These are phyloP conservation scores for Pythium oligandrum DNA, from an alignment of 352 stramenopile species.

Conservation along the genomic window DNA sequence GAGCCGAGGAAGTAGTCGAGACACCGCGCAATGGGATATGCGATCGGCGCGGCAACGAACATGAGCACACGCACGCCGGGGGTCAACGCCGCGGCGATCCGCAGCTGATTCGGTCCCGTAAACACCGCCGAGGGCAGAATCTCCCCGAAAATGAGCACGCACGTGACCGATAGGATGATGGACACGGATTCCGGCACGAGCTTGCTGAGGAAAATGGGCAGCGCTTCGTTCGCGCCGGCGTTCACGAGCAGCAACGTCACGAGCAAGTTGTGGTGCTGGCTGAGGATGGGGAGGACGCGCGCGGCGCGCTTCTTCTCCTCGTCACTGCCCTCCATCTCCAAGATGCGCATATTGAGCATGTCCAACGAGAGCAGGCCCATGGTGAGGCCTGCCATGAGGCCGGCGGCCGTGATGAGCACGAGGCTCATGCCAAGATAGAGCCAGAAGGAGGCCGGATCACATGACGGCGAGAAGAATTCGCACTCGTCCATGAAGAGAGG, in stretches of 20 bases:
- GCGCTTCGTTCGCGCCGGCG: constrained; percentile 89
- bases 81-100: constrained; percentile 76
- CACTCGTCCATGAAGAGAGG: constrained; percentile 17
- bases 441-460: constrained; percentile 62
- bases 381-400: constrained; percentile 73
- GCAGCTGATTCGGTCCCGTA: constrained; percentile 91
- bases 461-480: constrained; percentile 62
- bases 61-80: constrained; percentile 89
- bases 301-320: constrained; percentile 71
- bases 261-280: constrained; percentile 90
- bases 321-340: constrained; percentile 66
- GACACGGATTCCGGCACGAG: constrained; percentile 83
- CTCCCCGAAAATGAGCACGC: constrained; percentile 95
- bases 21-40: constrained; percentile 88
- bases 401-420: constrained; percentile 43
- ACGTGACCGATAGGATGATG: constrained; percentile 94
- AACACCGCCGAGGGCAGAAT: constrained; percentile 96
- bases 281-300: constrained; percentile 85
- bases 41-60: constrained; percentile 80
- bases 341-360: constrained; percentile 78
- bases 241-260: constrained; percentile 95
- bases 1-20: constrained; percentile 87
- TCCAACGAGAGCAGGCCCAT: constrained; percentile 73
- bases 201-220: constrained; percentile 92
- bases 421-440: constrained; percentile 42